These are phyloP conservation scores for Trichoderma sp. DNA, from an alignment of 2,329 filamentous ascomycete species.

Conservation along the genomic window DNA sequence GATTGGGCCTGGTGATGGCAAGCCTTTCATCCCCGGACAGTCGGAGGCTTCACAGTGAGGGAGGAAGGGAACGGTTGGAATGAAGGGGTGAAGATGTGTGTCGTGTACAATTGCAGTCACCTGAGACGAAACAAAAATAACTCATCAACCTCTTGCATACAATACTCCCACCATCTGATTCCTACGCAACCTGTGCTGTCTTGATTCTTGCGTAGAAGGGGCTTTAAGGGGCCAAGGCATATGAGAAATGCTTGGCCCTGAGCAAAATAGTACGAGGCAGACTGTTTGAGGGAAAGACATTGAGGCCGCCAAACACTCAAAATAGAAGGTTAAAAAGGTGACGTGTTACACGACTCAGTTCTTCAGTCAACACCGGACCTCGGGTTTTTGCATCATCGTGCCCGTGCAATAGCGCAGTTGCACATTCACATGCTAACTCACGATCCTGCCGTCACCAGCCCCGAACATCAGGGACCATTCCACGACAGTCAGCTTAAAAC, in stretches of 20 bases:
- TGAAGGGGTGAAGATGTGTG: slow-evolving; percentile 22
- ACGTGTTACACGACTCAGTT: neutral
- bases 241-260: neutral
- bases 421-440: neutral
- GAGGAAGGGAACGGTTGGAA: slow-evolving; percentile 25
- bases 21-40: slow-evolving; percentile 41
- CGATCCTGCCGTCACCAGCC: neutral
- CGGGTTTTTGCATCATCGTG: neutral
- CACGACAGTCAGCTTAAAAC: neutral
- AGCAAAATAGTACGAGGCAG: neutral
- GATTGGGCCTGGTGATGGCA: slow-evolving; percentile 42
- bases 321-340: neutral
- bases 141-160: slow-evolving; percentile 4
- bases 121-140: slow-evolving; percentile 28
- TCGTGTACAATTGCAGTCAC: slow-evolving; percentile 32
- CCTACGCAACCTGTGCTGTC: neutral
- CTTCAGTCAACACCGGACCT: neutral
- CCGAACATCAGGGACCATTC: neutral
- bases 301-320: neutral
- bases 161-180: neutral
- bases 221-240: neutral
- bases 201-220: neutral
- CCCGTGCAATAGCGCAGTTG: neutral
- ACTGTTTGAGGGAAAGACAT: slow-evolving; percentile 4
- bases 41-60: slow-evolving; percentile 39